phyloP scores from a whole-genome alignment of 306 rosid genomes.

The Vigna unguiculata region DNA sequence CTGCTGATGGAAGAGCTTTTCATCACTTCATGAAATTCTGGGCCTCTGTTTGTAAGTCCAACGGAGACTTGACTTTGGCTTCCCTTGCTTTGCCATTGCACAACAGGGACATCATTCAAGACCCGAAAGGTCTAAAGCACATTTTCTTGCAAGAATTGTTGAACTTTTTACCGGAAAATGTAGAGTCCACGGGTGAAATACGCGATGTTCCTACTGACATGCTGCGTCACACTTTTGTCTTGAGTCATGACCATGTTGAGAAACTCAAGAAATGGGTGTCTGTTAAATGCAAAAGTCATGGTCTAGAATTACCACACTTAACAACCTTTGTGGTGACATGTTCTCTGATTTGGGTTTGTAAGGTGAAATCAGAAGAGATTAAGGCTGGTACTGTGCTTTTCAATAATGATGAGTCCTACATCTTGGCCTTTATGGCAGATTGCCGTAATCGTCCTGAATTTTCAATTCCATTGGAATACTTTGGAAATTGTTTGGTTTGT shows the following conservation, averaged over 20 bases:
- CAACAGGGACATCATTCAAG: slow-evolving; percentile 24
- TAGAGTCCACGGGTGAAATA: background rate
- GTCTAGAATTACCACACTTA: background rate
- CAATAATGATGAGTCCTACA: slow-evolving; percentile 28
- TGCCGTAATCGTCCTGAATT: slow-evolving; percentile 38
- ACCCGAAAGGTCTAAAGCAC: slow-evolving; percentile 9
- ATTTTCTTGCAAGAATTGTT: background rate
- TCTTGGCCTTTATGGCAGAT: slow-evolving; percentile 44
- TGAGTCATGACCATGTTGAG: slow-evolving; percentile 35
- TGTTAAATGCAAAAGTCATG: background rate
- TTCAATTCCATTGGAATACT: slow-evolving; percentile 47
- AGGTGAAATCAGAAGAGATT: slow-evolving; percentile 31
- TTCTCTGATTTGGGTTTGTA: slow-evolving; percentile 41
- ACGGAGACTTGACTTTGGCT: background rate
- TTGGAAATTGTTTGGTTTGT: slow-evolving; percentile 47
- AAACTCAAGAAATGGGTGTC: slow-evolving; percentile 32
- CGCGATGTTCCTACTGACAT: background rate
- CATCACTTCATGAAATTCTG: slow-evolving; percentile 44
- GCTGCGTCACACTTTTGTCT: slow-evolving; percentile 2
- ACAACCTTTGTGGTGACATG: slow-evolving; percentile 43
- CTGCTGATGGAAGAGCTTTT: slow-evolving; percentile 38
- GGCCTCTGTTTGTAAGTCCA: slow-evolving; percentile 32
- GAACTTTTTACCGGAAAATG: background rate
- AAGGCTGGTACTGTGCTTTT: background rate
- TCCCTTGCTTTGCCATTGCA: slow-evolving; percentile 30